A percentile compares a stretch with the other conserved stretches of the same genome.
Conservation (phyloP, 192 early-diverging fungal species). For the Coemansia sp. region DNA sequence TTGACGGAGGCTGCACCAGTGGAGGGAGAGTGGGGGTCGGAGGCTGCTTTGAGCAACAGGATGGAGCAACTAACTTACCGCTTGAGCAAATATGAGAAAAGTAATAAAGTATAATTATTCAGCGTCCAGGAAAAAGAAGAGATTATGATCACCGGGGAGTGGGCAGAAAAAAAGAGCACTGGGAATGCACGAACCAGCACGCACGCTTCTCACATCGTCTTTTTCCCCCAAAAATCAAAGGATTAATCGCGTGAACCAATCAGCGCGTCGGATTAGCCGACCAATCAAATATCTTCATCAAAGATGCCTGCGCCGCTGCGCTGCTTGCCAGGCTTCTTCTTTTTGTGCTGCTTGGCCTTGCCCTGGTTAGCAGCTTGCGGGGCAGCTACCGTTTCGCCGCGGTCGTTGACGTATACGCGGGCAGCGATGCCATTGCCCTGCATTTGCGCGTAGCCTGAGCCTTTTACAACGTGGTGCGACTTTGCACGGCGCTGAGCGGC, state of each 20-base stretch:
- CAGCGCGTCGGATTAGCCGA: conserved; percentile 7
- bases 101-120: conserved; percentile 28
- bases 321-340: conserved; percentile 70
- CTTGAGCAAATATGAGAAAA: conserved; percentile 15
- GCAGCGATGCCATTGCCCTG: conserved; percentile 30
- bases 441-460: conserved; percentile 39
- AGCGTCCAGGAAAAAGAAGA: conserved; percentile 11
- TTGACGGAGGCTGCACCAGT: neutral
- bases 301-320: conserved; percentile 61
- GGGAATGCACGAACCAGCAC: neutral
- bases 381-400: conserved; percentile 54
- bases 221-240: conserved; percentile 13
- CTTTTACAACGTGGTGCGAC: conserved; percentile 33
- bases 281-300: conserved; percentile 15
- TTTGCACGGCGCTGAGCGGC: conserved; percentile 30
- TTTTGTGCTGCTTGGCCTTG: conserved; percentile 55
- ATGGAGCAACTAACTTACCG: conserved; percentile 10
- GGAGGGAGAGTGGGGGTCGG: neutral
- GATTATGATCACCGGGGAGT: conserved; percentile 36
- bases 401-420: conserved; percentile 43
- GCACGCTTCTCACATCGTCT: neutral
- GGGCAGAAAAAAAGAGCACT: conserved; percentile 10
- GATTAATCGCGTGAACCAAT: conserved; percentile 9
- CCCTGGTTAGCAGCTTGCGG: conserved; percentile 26
- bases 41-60: neutral